Conservation (phyloP, 2,329 filamentous ascomycete species). For the Corynespora cassiicola region DNA sequence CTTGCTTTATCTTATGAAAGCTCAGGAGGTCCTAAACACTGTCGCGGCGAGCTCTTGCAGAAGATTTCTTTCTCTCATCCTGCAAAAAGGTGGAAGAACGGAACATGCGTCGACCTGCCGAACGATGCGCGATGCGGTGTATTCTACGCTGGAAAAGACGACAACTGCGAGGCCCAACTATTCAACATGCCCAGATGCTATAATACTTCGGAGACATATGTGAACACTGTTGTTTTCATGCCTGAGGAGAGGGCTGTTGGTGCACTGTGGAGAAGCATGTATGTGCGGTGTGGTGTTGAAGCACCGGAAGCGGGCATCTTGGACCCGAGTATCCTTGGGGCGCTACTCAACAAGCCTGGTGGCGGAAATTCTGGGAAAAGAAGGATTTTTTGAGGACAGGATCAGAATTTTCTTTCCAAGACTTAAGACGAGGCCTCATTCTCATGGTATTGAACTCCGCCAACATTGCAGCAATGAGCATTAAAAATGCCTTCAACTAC, state of each 20-base stretch:
- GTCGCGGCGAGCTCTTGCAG: conserved; percentile 37
- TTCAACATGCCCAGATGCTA: conserved; percentile 36
- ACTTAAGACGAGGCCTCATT: no score
- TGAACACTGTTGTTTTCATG: conserved; percentile 45
- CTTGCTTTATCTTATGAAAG: conserved; percentile 40
- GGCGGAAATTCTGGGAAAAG: no score
- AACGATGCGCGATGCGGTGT: conserved; percentile 40
- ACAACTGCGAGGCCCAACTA: conserved; percentile 42
- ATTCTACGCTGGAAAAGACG: conserved; percentile 40
- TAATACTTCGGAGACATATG: conserved; percentile 34
- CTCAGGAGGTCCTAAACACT: conserved; percentile 43
- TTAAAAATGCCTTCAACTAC: no score
- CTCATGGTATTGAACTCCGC: no score
- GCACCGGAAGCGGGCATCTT: conserved; percentile 34
- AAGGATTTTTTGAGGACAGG: no score
- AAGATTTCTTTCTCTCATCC: conserved; percentile 32
- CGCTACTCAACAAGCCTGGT: conserved; percentile 32
- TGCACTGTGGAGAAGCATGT: conserved; percentile 44
- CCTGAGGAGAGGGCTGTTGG: conserved; percentile 41
- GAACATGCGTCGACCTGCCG: conserved; percentile 40
- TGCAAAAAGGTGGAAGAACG: conserved; percentile 31
- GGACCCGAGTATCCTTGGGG: conserved; percentile 35
- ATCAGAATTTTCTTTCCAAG: no score
- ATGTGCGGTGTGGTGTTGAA: conserved; percentile 38
- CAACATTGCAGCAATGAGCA: no score